Conservation (phyloP, 768 basidiomycete species). For the Amanita subjunquillea region DNA sequence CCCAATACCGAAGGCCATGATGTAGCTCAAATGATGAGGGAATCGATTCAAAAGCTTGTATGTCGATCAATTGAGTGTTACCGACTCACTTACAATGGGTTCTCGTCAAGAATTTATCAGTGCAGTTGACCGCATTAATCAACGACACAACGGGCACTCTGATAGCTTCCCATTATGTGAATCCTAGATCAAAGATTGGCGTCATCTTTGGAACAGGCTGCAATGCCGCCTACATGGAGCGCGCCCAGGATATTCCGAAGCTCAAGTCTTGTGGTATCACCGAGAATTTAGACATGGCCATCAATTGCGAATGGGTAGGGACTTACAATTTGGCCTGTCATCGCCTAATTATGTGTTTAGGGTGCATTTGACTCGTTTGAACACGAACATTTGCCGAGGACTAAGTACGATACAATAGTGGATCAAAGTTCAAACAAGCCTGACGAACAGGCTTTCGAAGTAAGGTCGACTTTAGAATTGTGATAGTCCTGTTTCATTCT, state of each 20-base stretch:
- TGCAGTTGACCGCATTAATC: constrained; percentile 78
- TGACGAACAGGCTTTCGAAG: constrained; percentile 89
- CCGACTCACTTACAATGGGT: not conserved
- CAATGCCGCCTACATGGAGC: constrained; percentile 98
- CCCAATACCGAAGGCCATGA: constrained; percentile 86
- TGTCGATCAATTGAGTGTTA: constrained; percentile 16
- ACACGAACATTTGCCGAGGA: constrained; percentile 90
- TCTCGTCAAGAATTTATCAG: constrained; percentile 59
- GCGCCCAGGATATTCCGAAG: constrained; percentile 77
- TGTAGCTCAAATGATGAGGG: constrained; percentile 87
- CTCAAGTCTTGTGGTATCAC: constrained; percentile 66
- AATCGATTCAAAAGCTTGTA: constrained; percentile 70
- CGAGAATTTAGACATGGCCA: constrained; percentile 66
- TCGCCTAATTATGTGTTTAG: constrained; percentile 25
- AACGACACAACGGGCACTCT: constrained; percentile 98
- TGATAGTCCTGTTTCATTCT: not conserved
- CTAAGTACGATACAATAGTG: constrained; percentile 87
- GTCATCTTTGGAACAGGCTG: constrained; percentile 98
- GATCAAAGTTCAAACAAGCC: constrained; percentile 97
- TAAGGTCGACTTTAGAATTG: constrained; percentile 15
- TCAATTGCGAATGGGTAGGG: constrained; percentile 94
- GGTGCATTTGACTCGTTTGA: constrained; percentile 96
- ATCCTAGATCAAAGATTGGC: constrained; percentile 83
- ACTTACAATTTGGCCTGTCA: not conserved
- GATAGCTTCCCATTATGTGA: constrained; percentile 94